These are phyloP conservation scores for Clonostachys rhizophaga DNA, from an alignment of 2,329 filamentous ascomycete genomes.

Conservation along the genomic window DNA sequence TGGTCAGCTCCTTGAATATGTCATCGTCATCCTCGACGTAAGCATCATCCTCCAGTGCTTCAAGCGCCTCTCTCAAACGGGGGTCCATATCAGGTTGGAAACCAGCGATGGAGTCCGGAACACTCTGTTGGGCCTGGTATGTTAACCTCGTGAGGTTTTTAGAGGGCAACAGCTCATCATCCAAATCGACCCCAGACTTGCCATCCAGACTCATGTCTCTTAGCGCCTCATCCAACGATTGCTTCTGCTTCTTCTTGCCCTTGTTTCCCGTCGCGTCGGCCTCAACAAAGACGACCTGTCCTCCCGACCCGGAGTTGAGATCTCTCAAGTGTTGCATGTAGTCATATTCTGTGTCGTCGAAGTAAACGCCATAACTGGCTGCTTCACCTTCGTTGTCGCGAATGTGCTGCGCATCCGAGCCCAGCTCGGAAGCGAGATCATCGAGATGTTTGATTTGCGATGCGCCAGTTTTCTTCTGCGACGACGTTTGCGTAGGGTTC, in stretches of 20 bases:
- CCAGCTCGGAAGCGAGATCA: slow-evolving; percentile 75
- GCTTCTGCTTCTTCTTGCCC: slow-evolving; percentile 69
- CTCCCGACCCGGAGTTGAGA: slow-evolving; percentile 61
- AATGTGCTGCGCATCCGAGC: slow-evolving; percentile 58
- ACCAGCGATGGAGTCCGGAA: slow-evolving; percentile 86
- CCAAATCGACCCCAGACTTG: slow-evolving; percentile 54
- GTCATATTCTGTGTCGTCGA: slow-evolving; percentile 92
- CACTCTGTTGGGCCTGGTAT: slow-evolving; percentile 89
- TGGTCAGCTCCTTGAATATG: slow-evolving; percentile 70
- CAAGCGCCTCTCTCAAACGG: slow-evolving; percentile 80
- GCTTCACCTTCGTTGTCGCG: slow-evolving; percentile 94
- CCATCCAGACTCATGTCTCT: slow-evolving; percentile 39
- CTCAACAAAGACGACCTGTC: slow-evolving; percentile 81
- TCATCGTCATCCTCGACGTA: slow-evolving; percentile 90
- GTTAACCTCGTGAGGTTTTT: slow-evolving; percentile 73
- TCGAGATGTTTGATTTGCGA: slow-evolving; percentile 60
- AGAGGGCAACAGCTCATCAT: slow-evolving; percentile 71
- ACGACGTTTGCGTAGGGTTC: slow-evolving; percentile 48
- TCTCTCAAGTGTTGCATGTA: slow-evolving; percentile 99
- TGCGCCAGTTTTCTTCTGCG: slow-evolving; percentile 24
- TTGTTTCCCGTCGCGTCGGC: slow-evolving; percentile 59
- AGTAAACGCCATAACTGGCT: slow-evolving; percentile 89
- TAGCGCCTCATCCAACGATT: slow-evolving; percentile 78
- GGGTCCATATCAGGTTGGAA: slow-evolving; percentile 99
- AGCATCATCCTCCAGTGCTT: slow-evolving; percentile 91